Base-by-base conservation (phyloP, 1,284 basidiomycete species). In the Leccinum angustisporum region DNA sequence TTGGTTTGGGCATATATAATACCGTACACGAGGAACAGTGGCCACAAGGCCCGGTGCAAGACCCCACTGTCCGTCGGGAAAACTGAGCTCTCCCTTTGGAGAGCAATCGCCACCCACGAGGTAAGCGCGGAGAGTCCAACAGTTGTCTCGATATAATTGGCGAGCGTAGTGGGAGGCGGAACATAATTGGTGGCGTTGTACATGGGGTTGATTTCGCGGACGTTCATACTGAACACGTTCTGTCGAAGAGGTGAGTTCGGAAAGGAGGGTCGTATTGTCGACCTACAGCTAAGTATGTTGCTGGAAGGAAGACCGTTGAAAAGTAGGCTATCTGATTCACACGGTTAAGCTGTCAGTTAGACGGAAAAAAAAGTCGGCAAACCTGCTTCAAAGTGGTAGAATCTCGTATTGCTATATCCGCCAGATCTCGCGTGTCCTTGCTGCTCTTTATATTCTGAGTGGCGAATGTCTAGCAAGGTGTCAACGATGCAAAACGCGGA, bases 371-470 rank as follows among this genome's bases (percentile, higher is more conserved):
- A 7, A 27, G 25, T 55, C n/a, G 16, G 38, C 64, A 25, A 34
- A 75, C 73, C 68, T 68, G 74, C 66, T 84, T 86, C 77, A 84
- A 80, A 33, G 80, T 78, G 72, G 63, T 54, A 56, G 80, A 80
- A 62, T 84, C 80, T 52, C 68, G 71, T 57, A 79, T 68, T 18
- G 79, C 67, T 18, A 77, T 75, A 65, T 81, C 77, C 0, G 81
- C 80, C 59, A 85, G 67, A 21, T 67, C 64, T 48, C 77, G 68
- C 75, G 78, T 81, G 21, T 66, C 64, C 61, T 71, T 75, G 72
- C 78, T 83, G 58, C 85, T 81, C 14, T 74, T 67, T 38, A 84
- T 80, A 59, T 78, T 81, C 33, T 81, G 76, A 56, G 71, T 81
- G 59, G 78, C 81, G 56, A 83, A 81, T 5, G 78, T 78, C 82